Evolutionary conservation across 495 filamentous ascomycete species (phyloP), one percentile per base, ranked within the genome.

Genomic region (Immersiella caudata): DNA sequence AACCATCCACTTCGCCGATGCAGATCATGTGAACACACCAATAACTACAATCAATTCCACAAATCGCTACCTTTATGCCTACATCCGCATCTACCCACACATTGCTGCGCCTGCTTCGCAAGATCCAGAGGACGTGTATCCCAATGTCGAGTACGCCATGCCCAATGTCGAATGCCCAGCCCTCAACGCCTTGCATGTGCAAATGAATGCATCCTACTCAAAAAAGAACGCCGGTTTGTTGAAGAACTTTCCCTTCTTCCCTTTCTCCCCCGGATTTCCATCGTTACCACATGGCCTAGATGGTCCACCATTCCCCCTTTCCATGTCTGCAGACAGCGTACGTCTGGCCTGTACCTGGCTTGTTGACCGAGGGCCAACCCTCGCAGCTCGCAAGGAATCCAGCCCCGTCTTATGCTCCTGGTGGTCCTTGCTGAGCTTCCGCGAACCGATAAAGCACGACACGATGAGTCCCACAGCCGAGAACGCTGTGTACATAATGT

Each of bases 321-420:
- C 72, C 36, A 72, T 62, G n/a, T 72, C 74, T 11, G 9, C 36
- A 50, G 33, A 2, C 35, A 9, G 6, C 36, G 7, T n/a, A 14
- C 50, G 29, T 20, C 36, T 27, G 7, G 22, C 22, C 36, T 67
- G 18, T n/a, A 16, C 2, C 12, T 27, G 40, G 54, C 36, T 9
- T 35, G 58, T 49, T 11, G 16, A n/a, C 54, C 36, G n/a, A 4
- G 21, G 24, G 27, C 65, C 35, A 27, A 67, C 62, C 46, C 59
- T 65, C 29, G 68, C 56, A 52, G 52, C 78, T 83, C 33, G 64
- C 72, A 84, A 76, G n/a, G 71, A 76, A 14, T 83, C 80, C 57
- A 92, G 74, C 7, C 89, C 89, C 0, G 88, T 90, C 77, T 87
- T 88, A 33, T 85, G 81, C 64, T 88, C 78, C 1, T 85, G 79